These are phyloP conservation scores for Aspergillus sp. DNA, from an alignment of 2,329 filamentous ascomycete genomes.

Conservation along the genomic window DNA sequence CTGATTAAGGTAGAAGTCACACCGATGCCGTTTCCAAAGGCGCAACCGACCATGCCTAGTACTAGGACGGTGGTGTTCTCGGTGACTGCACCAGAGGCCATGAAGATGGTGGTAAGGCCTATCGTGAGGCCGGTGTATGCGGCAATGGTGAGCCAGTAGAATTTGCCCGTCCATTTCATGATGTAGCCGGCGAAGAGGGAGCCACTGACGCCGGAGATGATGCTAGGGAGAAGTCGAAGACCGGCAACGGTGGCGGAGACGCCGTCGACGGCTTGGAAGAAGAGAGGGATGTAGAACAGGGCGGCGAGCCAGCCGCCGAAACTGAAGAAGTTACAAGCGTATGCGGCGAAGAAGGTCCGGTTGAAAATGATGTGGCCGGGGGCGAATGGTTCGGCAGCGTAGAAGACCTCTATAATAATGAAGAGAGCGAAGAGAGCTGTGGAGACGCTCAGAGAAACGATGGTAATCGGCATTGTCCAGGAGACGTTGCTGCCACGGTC, in stretches of 20 bases:
- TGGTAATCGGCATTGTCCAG: constrained; percentile 62
- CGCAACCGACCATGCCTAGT: constrained; percentile 57
- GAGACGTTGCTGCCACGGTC: constrained; percentile 72
- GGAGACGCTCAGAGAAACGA: constrained; percentile 59
- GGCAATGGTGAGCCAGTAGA: constrained; percentile 67
- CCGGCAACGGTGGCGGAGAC: constrained; percentile 66
- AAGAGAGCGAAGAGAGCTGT: constrained; percentile 66
- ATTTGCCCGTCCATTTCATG: constrained; percentile 71
- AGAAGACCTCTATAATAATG: constrained; percentile 65
- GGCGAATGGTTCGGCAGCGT: constrained; percentile 72
- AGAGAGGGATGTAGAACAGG: constrained; percentile 74
- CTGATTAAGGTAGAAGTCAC: constrained; percentile 72
- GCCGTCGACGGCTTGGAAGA: constrained; percentile 72
- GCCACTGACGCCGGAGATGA: constrained; percentile 62
- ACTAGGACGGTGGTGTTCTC: constrained; percentile 57
- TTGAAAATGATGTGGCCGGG: constrained; percentile 73
- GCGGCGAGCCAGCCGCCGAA: constrained; percentile 61
- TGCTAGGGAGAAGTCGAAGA: constrained; percentile 66
- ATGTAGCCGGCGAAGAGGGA: constrained; percentile 65
- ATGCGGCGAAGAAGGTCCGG: constrained; percentile 65
- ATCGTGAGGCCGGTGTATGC: constrained; percentile 57
- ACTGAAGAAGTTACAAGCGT: constrained; percentile 71
- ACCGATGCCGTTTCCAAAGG: constrained; percentile 59
- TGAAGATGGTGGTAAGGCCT: constrained; percentile 58
- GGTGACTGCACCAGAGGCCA: constrained; percentile 58